Evolutionary conservation across 1,284 basidiomycete genomes (phyloP), one percentile per base, ranked within the genome.

Genomic region (Cryptococcus hybrid): DNA sequence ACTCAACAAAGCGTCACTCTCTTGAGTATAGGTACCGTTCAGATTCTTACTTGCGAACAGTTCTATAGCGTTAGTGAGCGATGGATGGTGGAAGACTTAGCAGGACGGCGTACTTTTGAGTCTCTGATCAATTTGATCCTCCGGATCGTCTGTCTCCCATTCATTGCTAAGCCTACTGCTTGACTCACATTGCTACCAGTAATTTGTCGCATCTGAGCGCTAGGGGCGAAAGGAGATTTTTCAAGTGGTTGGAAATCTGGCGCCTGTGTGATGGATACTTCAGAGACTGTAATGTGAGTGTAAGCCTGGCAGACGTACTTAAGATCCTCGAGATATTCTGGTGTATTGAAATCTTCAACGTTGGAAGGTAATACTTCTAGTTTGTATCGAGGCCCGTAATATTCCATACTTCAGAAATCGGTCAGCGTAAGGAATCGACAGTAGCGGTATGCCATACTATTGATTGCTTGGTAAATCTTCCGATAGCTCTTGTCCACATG

Each of bases 381-480:
- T 66, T 94, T 84, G 79, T 94, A 98, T 56, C 92, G 83, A 11
- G 95, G 95, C 0, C 94, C 95, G 76, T 94, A 98, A 86, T 94
- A 98, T 75, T 98, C 94, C 73, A 97, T 90, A 76, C 75, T 75
- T n/a, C 8, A 18, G 4, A 4, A 36, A 2, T n/a, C 11, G 3
- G 30, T 54, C 43, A 54, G 52, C 24, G 5, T 5, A 34, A 18
- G n/a, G 4, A 12, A 43, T 56, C 35, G 18, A 37, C n/a, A 7
- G 12, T 30, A 50, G 5, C 7, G 15, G 24, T 2, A n/a, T 8
- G 7, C 56, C 70, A 61, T 40, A 77, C 75, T 93, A 96, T 67
- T 93, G 88, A 76, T 91, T 96, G 86, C 89, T 97, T 0, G 95
- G 95, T 61, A 99, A 76, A 68, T 90, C 87, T 39, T 84, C 84